Evolutionary conservation across 1,139 yeast genomes (phyloP).

Genomic region (Candida pseudocylindracea): DNA sequence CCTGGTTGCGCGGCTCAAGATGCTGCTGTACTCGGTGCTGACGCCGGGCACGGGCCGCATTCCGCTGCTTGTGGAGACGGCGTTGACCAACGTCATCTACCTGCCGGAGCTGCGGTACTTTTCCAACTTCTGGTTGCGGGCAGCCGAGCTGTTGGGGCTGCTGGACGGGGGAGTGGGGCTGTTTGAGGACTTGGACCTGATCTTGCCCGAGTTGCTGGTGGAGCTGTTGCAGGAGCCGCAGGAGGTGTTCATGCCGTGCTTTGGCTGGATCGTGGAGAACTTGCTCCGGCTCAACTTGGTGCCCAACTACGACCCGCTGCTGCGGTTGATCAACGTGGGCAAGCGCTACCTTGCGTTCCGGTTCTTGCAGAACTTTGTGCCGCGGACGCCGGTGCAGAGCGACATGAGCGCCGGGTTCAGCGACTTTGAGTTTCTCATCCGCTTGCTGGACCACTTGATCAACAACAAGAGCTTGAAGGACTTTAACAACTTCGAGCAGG

Average conservation of each 20-base stretch:
- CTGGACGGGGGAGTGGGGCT: slow-evolving; percentile 3
- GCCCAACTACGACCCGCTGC: slow-evolving; percentile 10
- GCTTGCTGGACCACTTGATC: slow-evolving; percentile 14
- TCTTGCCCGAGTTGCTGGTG: slow-evolving; percentile 13
- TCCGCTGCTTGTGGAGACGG: slow-evolving; percentile 74
- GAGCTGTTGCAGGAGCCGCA: slow-evolving; percentile 11
- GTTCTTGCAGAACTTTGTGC: slow-evolving; percentile 16
- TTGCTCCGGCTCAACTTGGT: slow-evolving; percentile 15
- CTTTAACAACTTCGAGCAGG: slow-evolving; percentile 10
- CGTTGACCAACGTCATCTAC: slow-evolving; percentile 51
- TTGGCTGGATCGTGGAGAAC: slow-evolving; percentile 40
- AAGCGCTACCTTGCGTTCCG: slow-evolving; percentile 20
- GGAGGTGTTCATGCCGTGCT: slow-evolving; percentile 44
- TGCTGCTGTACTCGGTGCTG: slow-evolving; percentile 41
- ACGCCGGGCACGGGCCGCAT: slow-evolving; percentile 18
- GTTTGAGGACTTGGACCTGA: slow-evolving; percentile 11
- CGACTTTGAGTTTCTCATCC: slow-evolving; percentile 22
- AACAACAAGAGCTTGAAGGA: slow-evolving; percentile 10
- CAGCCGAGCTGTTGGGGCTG: slow-evolving; percentile 15
- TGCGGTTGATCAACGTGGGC: slow-evolving; percentile 14
- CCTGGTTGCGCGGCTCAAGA: slow-evolving; percentile 44
- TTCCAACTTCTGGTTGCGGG: slow-evolving; percentile 38
- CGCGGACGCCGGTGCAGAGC: slow-evolving; percentile 12
- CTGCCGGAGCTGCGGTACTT: slow-evolving; percentile 64
- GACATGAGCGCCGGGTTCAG: slow-evolving; percentile 13